Conservation (phyloP, 192 early-diverging fungal species). For the Pilaira anomala region DNA sequence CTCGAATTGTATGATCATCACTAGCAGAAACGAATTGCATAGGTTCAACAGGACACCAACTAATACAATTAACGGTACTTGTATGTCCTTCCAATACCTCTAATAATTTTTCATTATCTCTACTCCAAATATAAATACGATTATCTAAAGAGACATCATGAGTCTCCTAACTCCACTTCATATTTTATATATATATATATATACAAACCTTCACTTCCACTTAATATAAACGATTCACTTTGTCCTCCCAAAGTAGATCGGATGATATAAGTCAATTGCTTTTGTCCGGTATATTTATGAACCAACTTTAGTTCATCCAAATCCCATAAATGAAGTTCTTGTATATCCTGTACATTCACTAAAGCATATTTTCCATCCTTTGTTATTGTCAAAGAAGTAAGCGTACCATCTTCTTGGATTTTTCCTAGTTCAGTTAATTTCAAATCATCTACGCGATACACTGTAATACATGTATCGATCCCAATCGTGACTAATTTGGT, state of each 20-base stretch:
- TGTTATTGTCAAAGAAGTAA: constrained; percentile 67
- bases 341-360: constrained; percentile 52
- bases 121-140: constrained; percentile 78
- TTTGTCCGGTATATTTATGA: constrained; percentile 76
- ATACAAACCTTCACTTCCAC: constrained; percentile 86
- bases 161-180: background rate
- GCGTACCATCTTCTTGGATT: constrained; percentile 48
- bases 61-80: constrained; percentile 66
- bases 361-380: constrained; percentile 59
- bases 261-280: constrained; percentile 86
- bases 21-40: constrained; percentile 79
- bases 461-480: constrained; percentile 57
- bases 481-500: constrained; percentile 59
- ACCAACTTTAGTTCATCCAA: constrained; percentile 63
- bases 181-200: background rate
- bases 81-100: constrained; percentile 69
- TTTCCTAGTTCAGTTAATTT: constrained; percentile 22
- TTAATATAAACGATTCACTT: constrained; percentile 76
- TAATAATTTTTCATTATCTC: constrained; percentile 63
- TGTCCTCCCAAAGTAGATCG: constrained; percentile 88
- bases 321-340: constrained; percentile 92
- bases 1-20: constrained; percentile 78
- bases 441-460: constrained; percentile 56
- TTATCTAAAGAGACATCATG: constrained; percentile 44
- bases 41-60: constrained; percentile 61